Conservation (phyloP, 768 basidiomycete genomes). For the Saitozyma podzolica region DNA sequence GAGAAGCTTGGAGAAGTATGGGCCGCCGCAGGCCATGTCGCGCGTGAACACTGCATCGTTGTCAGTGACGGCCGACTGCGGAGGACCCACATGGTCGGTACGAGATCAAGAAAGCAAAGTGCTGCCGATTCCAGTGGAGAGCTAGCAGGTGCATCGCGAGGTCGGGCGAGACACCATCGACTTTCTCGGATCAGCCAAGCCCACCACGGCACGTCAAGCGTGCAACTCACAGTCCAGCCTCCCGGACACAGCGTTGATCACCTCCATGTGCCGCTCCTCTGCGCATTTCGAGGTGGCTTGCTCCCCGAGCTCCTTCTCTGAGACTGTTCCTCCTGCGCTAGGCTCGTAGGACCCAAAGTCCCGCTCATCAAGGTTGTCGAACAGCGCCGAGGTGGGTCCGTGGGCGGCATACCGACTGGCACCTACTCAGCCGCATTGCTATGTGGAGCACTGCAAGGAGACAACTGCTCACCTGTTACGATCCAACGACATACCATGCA, state of each 20-base stretch:
- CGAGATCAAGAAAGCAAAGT: conserved; percentile 28
- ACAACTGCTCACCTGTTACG: too few relatives aligned
- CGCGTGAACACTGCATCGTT: conserved; percentile 21
- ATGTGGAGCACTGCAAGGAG: too few relatives aligned
- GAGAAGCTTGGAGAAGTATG: conserved; percentile 29
- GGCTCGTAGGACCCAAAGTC: conserved; percentile 10
- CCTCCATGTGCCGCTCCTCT: conserved; percentile 20
- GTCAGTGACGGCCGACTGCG: background rate
- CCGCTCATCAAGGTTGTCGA: conserved; percentile 10
- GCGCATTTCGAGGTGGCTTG: conserved; percentile 11
- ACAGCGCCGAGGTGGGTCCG: conserved; percentile 17
- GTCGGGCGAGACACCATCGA: conserved; percentile 24
- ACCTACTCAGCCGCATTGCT: too few relatives aligned
- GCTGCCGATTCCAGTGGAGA: conserved; percentile 34
- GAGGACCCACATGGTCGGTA: conserved; percentile 22
- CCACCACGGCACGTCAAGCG: background rate
- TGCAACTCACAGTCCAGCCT: conserved; percentile 11
- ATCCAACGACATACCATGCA: too few relatives aligned
- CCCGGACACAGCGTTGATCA: conserved; percentile 16
- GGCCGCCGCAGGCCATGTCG: conserved; percentile 24
- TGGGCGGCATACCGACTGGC: conserved; percentile 6
- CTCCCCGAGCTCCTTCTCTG: conserved; percentile 6
- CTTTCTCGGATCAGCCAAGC: conserved; percentile 5
- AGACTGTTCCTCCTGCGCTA: background rate
- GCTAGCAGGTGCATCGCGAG: conserved; percentile 30